Evolutionary conservation across 148 eudicot genomes (phyloP).

Genomic region (Heliosperma pusillum): DNA sequence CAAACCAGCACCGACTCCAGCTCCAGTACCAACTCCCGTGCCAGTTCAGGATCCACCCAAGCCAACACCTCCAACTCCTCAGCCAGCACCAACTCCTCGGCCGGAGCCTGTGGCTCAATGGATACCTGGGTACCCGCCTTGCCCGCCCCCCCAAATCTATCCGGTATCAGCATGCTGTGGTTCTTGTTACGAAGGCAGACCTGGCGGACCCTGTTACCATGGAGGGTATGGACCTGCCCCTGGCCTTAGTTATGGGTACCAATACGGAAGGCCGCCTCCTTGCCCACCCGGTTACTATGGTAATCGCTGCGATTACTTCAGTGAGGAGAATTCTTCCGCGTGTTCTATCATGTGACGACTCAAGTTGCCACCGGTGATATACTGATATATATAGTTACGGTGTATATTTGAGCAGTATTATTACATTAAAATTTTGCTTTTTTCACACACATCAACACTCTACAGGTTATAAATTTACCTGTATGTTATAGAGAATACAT

Average conservation of each 20-base stretch:
- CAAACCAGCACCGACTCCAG: neutral
- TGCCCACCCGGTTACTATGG: conserved; percentile 21
- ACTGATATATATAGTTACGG: too few species aligned
- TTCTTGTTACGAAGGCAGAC: conserved; percentile 29
- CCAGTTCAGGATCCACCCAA: conserved; percentile 2
- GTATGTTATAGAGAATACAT: too few species aligned
- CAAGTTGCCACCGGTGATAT: too few species aligned
- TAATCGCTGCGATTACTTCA: conserved; percentile 28
- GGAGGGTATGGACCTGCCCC: conserved; percentile 12
- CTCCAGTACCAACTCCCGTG: conserved; percentile 11
- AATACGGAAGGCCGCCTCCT: conserved; percentile 23
- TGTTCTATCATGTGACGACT: conserved; percentile 38
- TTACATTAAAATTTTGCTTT: too few species aligned
- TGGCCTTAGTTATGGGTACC: conserved; percentile 17
- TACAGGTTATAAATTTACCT: too few species aligned
- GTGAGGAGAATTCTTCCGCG: conserved; percentile 36
- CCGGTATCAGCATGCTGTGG: conserved; percentile 20
- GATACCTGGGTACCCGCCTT: neutral
- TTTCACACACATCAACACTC: too few species aligned
- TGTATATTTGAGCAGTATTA: too few species aligned
- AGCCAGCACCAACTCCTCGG: neutral
- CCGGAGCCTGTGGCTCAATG: conserved; percentile 5
- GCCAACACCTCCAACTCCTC: conserved; percentile 5
- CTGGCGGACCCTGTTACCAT: conserved; percentile 40
- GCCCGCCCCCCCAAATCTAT: conserved; percentile 4